A percentile compares a stretch with the other conserved stretches of the same genome.
Evolutionary conservation across 129 eudicot species (phyloP).

Genomic region (Calendula officinalis): DNA sequence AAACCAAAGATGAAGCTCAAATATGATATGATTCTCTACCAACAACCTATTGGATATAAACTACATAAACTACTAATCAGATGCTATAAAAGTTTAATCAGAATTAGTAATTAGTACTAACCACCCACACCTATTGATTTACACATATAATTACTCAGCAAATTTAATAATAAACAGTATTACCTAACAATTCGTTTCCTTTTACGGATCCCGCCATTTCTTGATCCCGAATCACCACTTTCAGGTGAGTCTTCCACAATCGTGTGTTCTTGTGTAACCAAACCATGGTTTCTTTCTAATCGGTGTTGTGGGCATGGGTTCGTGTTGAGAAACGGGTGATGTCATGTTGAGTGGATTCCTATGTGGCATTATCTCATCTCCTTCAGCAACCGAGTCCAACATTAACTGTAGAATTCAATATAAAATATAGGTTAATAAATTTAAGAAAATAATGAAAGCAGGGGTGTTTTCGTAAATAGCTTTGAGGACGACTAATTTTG

Average conservation of each 20-base stretch:
- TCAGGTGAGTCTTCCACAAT: slow-evolving; percentile 77
- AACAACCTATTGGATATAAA: no score
- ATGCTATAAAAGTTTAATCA: slow-evolving; percentile 3
- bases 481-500: no score
- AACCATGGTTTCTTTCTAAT: slow-evolving; percentile 81
- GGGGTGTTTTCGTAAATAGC: no score
- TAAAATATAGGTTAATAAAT: slow-evolving; percentile 4
- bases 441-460: background rate
- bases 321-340: slow-evolving; percentile 23
- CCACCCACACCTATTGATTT: slow-evolving; percentile 6
- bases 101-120: background rate
- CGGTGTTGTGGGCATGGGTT: slow-evolving; percentile 55
- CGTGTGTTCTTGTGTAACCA: slow-evolving; percentile 62
- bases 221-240: slow-evolving; percentile 38
- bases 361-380: slow-evolving; percentile 76
- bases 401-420: slow-evolving; percentile 46
- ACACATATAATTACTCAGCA: slow-evolving; percentile 20
- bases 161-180: background rate
- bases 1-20: no score
- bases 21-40: no score
- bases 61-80: no score
- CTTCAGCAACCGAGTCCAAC: slow-evolving; percentile 51
- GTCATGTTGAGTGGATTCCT: slow-evolving; percentile 39
- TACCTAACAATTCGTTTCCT: slow-evolving; percentile 50
- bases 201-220: slow-evolving; percentile 45